Percentiles rank a stretch among this genome's conserved stretches.
Evolutionary conservation across 106 monocot species (phyloP).

Genomic region (Agapanthus africanus): DNA sequence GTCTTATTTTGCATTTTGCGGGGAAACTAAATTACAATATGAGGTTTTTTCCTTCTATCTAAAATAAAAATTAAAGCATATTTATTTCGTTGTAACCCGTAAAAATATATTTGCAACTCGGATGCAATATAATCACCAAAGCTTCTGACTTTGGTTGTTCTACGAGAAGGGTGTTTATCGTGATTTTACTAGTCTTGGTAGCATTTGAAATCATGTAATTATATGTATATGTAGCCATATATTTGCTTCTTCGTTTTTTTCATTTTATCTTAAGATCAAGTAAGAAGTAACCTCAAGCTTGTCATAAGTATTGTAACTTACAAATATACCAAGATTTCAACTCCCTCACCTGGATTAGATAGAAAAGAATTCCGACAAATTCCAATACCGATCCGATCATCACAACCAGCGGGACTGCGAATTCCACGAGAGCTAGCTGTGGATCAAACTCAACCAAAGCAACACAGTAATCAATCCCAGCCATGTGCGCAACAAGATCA

Average conservation of each 20-base stretch:
- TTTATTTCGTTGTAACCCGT: too few relatives aligned
- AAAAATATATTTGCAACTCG: too few relatives aligned
- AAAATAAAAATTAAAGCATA: too few relatives aligned
- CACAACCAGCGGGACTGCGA: conserved; percentile 31
- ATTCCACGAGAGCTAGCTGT: conserved; percentile 76
- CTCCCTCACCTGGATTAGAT: conserved; percentile 49
- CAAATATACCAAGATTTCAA: not conserved
- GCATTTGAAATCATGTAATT: too few relatives aligned
- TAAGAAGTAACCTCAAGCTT: not conserved
- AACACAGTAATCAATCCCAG: conserved; percentile 60
- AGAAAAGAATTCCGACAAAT: conserved; percentile 36
- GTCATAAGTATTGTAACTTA: not conserved
- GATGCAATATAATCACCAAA: too few relatives aligned
- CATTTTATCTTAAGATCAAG: not conserved
- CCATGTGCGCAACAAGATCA: conserved; percentile 67
- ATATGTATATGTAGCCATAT: too few relatives aligned
- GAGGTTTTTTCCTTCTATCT: too few relatives aligned
- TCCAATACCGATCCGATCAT: not conserved
- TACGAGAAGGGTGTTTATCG: too few relatives aligned
- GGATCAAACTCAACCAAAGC: conserved; percentile 33
- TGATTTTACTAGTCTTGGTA: too few relatives aligned
- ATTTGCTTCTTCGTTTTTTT: too few relatives aligned
- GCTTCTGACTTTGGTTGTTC: too few relatives aligned
- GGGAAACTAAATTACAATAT: too few relatives aligned
- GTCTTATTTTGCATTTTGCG: not conserved